Percentiles rank a stretch among this genome's conserved stretches.
These are phyloP conservation scores for Fusarium sp. DNA, from an alignment of 2,329 filamentous ascomycete species.

Conservation along the genomic window DNA sequence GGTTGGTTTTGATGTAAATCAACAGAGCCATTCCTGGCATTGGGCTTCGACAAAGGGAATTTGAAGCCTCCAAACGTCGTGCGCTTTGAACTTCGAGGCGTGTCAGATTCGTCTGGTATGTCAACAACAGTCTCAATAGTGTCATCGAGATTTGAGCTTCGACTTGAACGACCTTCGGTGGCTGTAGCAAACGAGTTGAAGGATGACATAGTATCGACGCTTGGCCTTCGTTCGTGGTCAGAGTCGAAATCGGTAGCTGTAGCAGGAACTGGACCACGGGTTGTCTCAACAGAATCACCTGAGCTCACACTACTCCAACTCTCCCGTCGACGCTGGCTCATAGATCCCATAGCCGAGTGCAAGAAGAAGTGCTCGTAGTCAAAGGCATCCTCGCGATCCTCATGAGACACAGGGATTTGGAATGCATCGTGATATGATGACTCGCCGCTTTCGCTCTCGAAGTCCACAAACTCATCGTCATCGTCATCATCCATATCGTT, in stretches of 20 bases:
- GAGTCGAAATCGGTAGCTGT: conserved; percentile 19
- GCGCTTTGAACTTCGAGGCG: conserved; percentile 40
- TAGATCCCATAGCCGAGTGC: conserved; percentile 88
- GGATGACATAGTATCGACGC: conserved; percentile 64
- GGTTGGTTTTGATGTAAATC: conserved; percentile 38
- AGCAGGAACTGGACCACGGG: conserved; percentile 58
- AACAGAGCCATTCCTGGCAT: conserved; percentile 44
- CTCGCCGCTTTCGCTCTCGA: conserved; percentile 73
- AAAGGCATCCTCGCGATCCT: conserved; percentile 94
- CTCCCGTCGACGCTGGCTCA: conserved; percentile 61
- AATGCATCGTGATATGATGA: conserved; percentile 73
- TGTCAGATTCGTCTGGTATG: conserved; percentile 40
- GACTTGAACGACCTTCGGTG: conserved; percentile 61
- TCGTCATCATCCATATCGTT: conserved; percentile 43
- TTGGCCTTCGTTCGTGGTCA: conserved; percentile 56
- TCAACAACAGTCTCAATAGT: conserved; percentile 38
- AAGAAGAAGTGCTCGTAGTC: conserved; percentile 97
- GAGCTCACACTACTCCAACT: conserved; percentile 69
- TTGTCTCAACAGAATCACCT: conserved; percentile 72
- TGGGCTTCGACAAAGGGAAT: conserved; percentile 37
- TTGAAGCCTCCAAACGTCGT: conserved; percentile 47
- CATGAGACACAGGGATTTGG: conserved; percentile 78
- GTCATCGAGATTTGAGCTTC: conserved; percentile 47
- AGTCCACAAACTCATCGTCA: conserved; percentile 54
- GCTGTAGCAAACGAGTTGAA: conserved; percentile 70